A percentile compares a stretch with the other conserved stretches of the same genome.
phyloP scores from a whole-genome alignment of 805 yeast genomes.

The Saccharomyces jurei region DNA sequence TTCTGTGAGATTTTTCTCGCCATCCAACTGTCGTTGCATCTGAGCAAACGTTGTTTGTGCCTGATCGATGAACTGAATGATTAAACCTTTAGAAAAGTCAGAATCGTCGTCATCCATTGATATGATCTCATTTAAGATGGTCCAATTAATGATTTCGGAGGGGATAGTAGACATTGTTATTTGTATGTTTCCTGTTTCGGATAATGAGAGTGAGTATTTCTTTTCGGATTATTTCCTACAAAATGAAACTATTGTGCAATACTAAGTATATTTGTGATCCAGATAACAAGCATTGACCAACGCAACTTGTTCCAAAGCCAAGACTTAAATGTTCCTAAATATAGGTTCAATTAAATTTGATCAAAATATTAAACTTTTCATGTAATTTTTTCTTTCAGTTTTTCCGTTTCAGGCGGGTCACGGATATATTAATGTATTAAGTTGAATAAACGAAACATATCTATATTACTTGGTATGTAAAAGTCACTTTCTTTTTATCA shows the following conservation, averaged over 20 bases:
- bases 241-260: not conserved
- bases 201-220: not conserved
- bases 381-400: not conserved
- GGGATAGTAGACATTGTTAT: slow-evolving; percentile 16
- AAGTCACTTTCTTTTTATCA: not conserved
- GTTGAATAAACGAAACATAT: not conserved
- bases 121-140: slow-evolving; percentile 76
- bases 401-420: not conserved
- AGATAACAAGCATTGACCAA: not conserved
- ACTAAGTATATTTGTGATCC: not conserved
- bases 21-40: slow-evolving; percentile 42
- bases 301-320: not conserved
- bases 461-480: not conserved
- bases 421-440: not conserved
- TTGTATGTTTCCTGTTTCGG: not conserved
- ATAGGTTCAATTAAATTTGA: not conserved
- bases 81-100: slow-evolving; percentile 72
- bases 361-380: not conserved
- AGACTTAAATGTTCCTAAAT: not conserved
- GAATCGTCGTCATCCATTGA: slow-evolving; percentile 97
- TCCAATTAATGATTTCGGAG: slow-evolving; percentile 76
- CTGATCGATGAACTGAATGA: slow-evolving; percentile 82
- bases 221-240: not conserved
- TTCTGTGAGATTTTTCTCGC: slow-evolving; percentile 41
- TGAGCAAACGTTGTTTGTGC: slow-evolving; percentile 71